A percentile compares a stretch with the other conserved stretches of the same genome.
These are phyloP conservation scores for Linnemannia exigua DNA, from an alignment of 192 early-diverging fungal species.

Conservation along the genomic window DNA sequence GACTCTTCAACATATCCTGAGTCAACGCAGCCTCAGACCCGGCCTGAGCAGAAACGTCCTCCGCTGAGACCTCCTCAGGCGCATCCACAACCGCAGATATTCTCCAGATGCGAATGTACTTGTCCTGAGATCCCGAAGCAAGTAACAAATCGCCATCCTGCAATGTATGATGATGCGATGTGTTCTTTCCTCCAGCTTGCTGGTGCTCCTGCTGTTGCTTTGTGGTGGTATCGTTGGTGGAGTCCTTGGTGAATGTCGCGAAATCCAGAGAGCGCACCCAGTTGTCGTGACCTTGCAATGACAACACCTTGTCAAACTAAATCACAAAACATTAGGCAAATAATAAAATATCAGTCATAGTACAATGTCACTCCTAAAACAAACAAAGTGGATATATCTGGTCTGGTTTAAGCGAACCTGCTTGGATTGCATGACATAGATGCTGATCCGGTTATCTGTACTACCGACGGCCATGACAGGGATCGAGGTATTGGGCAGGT, in stretches of 20 bases:
- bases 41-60: not conserved
- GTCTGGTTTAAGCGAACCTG: conserved; percentile 33
- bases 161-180: conserved; percentile 65
- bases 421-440: conserved; percentile 71
- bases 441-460: conserved; percentile 81
- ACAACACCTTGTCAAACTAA: conserved; percentile 74
- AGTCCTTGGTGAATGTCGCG: conserved; percentile 66
- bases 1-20: conserved; percentile 61
- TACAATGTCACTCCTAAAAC: too few species aligned
- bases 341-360: too few species aligned
- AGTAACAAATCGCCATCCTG: conserved; percentile 85
- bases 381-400: too few species aligned
- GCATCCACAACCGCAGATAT: conserved; percentile 60
- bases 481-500: conserved; percentile 72
- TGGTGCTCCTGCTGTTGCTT: not conserved
- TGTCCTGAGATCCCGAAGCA: conserved; percentile 92
- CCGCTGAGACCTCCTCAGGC: conserved; percentile 7
- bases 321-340: not conserved
- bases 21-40: conserved; percentile 43
- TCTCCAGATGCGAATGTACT: conserved; percentile 94
- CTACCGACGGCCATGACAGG: conserved; percentile 86
- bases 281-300: conserved; percentile 91
- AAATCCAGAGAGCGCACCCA: conserved; percentile 92
- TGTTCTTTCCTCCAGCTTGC: not conserved
- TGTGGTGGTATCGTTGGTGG: conserved; percentile 14